Percentiles rank a stretch among this genome's conserved stretches.
These are phyloP conservation scores for Colletotrichum simmondsii DNA, from an alignment of 2,329 filamentous ascomycete genomes.

Conservation along the genomic window DNA sequence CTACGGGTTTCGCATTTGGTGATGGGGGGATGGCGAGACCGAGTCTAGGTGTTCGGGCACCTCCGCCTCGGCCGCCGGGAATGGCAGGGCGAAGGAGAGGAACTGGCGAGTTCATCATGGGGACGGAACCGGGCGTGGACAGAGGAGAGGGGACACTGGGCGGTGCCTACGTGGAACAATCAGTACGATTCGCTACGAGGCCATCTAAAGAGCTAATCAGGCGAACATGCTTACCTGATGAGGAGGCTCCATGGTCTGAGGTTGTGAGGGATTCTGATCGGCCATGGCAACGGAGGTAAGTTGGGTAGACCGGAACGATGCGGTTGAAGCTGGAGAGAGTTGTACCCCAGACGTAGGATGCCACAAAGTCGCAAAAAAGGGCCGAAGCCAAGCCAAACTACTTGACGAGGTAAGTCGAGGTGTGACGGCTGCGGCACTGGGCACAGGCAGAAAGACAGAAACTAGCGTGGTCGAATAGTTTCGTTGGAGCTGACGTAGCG, in stretches of 20 bases:
- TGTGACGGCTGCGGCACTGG: slow-evolving; percentile 10
- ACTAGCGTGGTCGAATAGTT: slow-evolving; percentile 17
- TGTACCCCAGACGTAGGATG: slow-evolving; percentile 1
- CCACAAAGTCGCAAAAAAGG: slow-evolving; percentile 18
- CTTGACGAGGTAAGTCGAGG: slow-evolving; percentile 19
- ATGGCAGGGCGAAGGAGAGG: slow-evolving; percentile 87
- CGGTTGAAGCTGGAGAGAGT: slow-evolving; percentile 9
- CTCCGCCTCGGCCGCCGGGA: slow-evolving; percentile 73
- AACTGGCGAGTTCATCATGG: slow-evolving; percentile 79
- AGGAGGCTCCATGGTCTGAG: slow-evolving; percentile 33
- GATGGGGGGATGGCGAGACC: slow-evolving; percentile 92
- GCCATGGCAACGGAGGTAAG: slow-evolving; percentile 23
- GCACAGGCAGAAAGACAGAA: slow-evolving; percentile 22
- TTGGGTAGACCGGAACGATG: slow-evolving; percentile 7
- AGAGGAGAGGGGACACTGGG: slow-evolving; percentile 36
- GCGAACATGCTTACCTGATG: slow-evolving; percentile 29
- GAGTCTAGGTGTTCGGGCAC: slow-evolving; percentile 77
- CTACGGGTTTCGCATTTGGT: slow-evolving; percentile 82
- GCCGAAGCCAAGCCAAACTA: slow-evolving; percentile 25
- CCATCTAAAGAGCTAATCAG: background rate
- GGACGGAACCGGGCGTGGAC: slow-evolving; percentile 50
- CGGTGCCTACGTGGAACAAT: slow-evolving; percentile 5
- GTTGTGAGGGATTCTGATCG: slow-evolving; percentile 31
- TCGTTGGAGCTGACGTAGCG: slow-evolving; percentile 26
- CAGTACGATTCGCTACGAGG: background rate